A percentile compares a stretch with the other conserved stretches of the same genome.
Conservation (phyloP, 768 basidiomycete genomes). For the Kondoa subrosea region DNA sequence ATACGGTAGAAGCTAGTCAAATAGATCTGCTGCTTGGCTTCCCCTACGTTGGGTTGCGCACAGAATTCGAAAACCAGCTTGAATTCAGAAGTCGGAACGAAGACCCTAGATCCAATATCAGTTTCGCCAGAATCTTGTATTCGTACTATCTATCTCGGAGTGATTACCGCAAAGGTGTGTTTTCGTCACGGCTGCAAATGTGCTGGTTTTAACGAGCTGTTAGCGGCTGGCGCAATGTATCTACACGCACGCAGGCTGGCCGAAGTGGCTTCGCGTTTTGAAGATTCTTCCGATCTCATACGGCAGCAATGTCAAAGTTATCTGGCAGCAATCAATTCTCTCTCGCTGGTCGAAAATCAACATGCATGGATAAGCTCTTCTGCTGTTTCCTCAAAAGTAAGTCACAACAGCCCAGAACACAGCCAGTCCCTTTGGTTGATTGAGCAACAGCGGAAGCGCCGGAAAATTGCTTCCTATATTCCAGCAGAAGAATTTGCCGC, state of each 20-base stretch:
- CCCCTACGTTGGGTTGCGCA: slow-evolving; percentile 66
- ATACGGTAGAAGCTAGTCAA: slow-evolving; percentile 80
- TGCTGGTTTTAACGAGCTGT: no score
- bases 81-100: slow-evolving; percentile 86
- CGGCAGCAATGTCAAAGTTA: slow-evolving; percentile 56
- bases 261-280: slow-evolving; percentile 33
- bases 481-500: slow-evolving; percentile 50
- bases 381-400: background rate
- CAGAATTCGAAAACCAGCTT: slow-evolving; percentile 72
- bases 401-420: background rate
- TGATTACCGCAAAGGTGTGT: slow-evolving; percentile 72
- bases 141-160: slow-evolving; percentile 76
- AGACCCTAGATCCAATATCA: slow-evolving; percentile 67
- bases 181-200: no score
- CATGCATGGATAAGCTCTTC: slow-evolving; percentile 4
- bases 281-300: slow-evolving; percentile 39
- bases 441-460: slow-evolving; percentile 30
- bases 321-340: slow-evolving; percentile 69
- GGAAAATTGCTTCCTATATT: slow-evolving; percentile 32
- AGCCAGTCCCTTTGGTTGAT: slow-evolving; percentile 2
- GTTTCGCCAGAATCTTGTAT: slow-evolving; percentile 81
- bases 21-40: slow-evolving; percentile 60
- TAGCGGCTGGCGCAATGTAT: slow-evolving; percentile 86
- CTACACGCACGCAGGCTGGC: slow-evolving; percentile 67
- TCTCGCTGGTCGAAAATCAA: slow-evolving; percentile 45